phyloP scores from a whole-genome alignment of 805 yeast species.

The Zygotorulaspora chibaensis region DNA sequence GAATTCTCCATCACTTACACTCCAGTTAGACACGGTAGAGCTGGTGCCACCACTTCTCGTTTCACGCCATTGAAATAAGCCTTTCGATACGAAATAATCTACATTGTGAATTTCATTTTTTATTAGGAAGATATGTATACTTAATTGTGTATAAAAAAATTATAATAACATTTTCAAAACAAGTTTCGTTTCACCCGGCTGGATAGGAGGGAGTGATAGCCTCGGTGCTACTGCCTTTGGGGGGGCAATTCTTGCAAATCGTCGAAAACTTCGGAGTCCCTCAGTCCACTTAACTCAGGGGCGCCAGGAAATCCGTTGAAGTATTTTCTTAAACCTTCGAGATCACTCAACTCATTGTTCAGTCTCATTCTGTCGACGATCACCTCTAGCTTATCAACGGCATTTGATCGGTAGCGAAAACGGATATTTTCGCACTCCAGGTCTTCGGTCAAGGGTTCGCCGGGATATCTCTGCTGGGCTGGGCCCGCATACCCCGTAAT shows the following conservation, averaged over 20 bases:
- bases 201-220: neutral
- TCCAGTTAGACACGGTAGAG: conserved; percentile 99
- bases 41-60: conserved; percentile 76
- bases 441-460: conserved; percentile 34
- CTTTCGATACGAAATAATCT: neutral
- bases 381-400: conserved; percentile 42
- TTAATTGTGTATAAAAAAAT: conserved; percentile 1
- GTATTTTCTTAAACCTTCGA: conserved; percentile 62
- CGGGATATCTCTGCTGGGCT: conserved; percentile 30
- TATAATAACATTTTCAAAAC: neutral
- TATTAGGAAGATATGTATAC: conserved; percentile 4
- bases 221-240: neutral
- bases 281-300: conserved; percentile 59
- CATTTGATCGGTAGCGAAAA: conserved; percentile 40
- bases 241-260: conserved; percentile 46
- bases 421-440: conserved; percentile 41
- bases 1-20: conserved; percentile 99
- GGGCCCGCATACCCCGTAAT: conserved; percentile 38
- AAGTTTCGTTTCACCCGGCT: neutral
- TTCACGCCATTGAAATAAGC: conserved; percentile 66
- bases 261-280: conserved; percentile 65
- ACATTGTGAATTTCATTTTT: neutral
- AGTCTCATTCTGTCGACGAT: conserved; percentile 64
- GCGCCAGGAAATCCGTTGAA: conserved; percentile 78
- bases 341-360: conserved; percentile 63